Evolutionary conservation across 345 rosid genomes (phyloP), one percentile per base, ranked within the genome.

Genomic region (Trapa bicornis): DNA sequence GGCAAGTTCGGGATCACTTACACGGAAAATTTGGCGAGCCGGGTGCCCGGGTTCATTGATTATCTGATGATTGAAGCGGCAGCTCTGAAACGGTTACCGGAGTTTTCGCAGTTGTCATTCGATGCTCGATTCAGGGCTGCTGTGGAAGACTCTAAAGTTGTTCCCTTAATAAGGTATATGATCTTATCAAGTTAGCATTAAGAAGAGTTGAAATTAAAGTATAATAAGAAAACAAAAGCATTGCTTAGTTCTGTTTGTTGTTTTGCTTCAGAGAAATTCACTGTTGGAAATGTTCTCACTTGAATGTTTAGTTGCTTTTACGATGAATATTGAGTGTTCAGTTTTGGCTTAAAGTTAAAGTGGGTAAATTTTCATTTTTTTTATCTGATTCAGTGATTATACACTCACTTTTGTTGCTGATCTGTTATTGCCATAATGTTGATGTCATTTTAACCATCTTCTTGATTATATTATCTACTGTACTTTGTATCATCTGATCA

Each of bases 1-100:
- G 97, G 95, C 2, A 86, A 85, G 73, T 90, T 93, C 66, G 97
- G 98, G 64, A 84, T 90, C 22, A 90, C 97, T 0, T 90, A 90
- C 71, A 77, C 88, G 4, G 73, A 86, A n/a, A 90, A 88, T 81
- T 77, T 93, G 74, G 81, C 78, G 9, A 68, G 69, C 42, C 80
- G 81, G 69, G 67, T 89, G 72, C 73, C 79, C 42, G 87, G 76
- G 42, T 93, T 85, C 69, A 74, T 88, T 47, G 98, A 90, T 72
- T 73, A 81, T 69, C 83, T 87, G 50, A 86, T 93, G 96, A 81
- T 90, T 41, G 80, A 90, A 72, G 97, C 97, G 14, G 98, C 96
- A 22, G 76, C 85, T 16, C 69, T 90, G 85, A 88, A 88, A 79
- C 82, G 66, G 39, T 50, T 71, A 61, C 88, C 90, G 38, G 88